A percentile compares a stretch with the other conserved stretches of the same genome.
Evolutionary conservation across 768 basidiomycete species (phyloP).

Genomic region (Boletus pseudo-olivaceus): DNA sequence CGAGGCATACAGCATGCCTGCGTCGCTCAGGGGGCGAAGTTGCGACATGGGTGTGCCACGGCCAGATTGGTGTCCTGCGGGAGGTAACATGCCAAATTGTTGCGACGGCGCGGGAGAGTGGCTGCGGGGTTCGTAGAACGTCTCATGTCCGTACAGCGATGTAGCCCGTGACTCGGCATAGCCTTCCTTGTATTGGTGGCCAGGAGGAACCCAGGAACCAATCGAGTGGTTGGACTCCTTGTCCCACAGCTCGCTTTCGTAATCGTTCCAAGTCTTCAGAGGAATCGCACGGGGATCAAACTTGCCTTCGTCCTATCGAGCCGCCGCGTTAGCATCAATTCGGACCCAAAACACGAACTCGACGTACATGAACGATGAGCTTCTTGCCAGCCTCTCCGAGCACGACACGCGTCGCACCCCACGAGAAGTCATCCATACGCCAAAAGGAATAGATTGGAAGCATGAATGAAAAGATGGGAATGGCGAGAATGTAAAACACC

Average conservation of each 20-base stretch:
- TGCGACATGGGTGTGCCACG: conserved; percentile 65
- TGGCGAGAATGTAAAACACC: conserved; percentile 92
- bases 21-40: conserved; percentile 32
- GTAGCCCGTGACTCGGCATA: conserved; percentile 76
- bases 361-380: conserved; percentile 84
- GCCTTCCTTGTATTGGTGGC: conserved; percentile 65
- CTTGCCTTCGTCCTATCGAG: conserved; percentile 86
- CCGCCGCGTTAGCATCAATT: conserved; percentile 5
- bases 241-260: conserved; percentile 97
- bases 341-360: background rate
- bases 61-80: conserved; percentile 74
- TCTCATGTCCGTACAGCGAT: conserved; percentile 85
- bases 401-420: conserved; percentile 91
- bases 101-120: conserved; percentile 72
- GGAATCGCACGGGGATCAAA: conserved; percentile 94
- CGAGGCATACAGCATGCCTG: conserved; percentile 49
- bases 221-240: conserved; percentile 96
- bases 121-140: conserved; percentile 72
- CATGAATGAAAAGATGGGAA: conserved; percentile 90
- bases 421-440: conserved; percentile 97
- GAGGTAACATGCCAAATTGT: conserved; percentile 52
- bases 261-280: conserved; percentile 95
- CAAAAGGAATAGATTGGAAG: conserved; percentile 95
- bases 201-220: conserved; percentile 86
- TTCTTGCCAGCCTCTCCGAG: conserved; percentile 95